Conservation (phyloP, 73 alveolate species). For the Stentor coeruleus region DNA sequence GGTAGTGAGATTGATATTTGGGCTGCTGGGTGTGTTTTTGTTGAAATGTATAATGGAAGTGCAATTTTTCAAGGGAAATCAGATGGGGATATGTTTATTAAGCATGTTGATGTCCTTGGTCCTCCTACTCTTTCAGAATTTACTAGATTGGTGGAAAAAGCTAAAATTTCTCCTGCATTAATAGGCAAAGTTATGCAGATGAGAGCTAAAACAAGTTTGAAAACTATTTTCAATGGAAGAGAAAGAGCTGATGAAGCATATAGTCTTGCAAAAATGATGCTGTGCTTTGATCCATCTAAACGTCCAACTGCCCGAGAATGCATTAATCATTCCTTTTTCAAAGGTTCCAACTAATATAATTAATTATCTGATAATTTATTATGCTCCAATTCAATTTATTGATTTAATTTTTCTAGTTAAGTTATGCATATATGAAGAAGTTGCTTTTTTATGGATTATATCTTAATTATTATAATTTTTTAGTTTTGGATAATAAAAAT, state of each 20-base stretch:
- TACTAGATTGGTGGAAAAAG: constrained; percentile 23
- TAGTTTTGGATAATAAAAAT: too few species aligned
- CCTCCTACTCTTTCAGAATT: constrained; percentile 27
- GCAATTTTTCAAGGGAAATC: constrained; percentile 80
- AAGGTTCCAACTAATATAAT: neutral
- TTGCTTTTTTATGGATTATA: too few species aligned
- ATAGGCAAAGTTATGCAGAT: neutral
- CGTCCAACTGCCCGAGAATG: constrained; percentile 33
- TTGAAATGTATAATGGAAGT: constrained; percentile 61
- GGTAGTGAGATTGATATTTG: constrained; percentile 75
- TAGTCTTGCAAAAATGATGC: constrained; percentile 27
- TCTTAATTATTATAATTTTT: too few species aligned
- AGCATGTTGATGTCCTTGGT: constrained; percentile 24
- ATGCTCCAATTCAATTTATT: too few species aligned
- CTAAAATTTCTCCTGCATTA: neutral
- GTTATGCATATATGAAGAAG: too few species aligned
- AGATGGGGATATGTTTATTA: constrained; percentile 58
- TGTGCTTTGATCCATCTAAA: constrained; percentile 23
- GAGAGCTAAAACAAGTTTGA: neutral
- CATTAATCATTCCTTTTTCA: constrained; percentile 17
- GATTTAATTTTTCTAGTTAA: too few species aligned
- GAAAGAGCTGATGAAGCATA: constrained; percentile 30
- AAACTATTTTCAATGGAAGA: neutral
- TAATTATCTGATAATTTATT: too few species aligned
- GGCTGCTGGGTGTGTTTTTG: constrained; percentile 85